These are phyloP conservation scores for Carex cristatella DNA, from an alignment of 176 grass and related monocot species.

Conservation along the genomic window DNA sequence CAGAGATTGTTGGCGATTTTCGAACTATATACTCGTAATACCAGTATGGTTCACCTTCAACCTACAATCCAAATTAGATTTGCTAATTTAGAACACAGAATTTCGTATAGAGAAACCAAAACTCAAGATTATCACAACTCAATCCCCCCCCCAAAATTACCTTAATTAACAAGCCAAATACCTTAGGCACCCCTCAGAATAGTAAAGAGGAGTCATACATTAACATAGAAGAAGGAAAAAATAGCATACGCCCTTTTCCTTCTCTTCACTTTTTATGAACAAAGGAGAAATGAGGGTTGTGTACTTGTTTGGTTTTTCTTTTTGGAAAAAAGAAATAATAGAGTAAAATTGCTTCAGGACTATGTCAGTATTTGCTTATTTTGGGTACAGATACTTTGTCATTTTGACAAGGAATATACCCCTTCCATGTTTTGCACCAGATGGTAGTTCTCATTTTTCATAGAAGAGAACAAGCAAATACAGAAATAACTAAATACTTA, in stretches of 20 bases:
- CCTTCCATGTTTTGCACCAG: not conserved
- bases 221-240: not conserved
- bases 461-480: not conserved
- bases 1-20: slow-evolving; percentile 76
- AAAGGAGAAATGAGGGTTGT: not conserved
- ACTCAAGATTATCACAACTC: too few relatives aligned
- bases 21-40: slow-evolving; percentile 94
- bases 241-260: slow-evolving; percentile 4
- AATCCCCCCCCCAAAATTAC: not conserved
- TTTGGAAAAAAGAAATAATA: not conserved
- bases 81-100: not conserved
- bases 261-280: not conserved
- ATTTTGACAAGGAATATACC: not conserved
- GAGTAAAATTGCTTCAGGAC: not conserved
- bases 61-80: slow-evolving; percentile 37
- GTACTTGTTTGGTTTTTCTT: not conserved
- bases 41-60: slow-evolving; percentile 82
- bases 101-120: not conserved
- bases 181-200: not conserved
- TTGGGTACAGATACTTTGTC: not conserved
- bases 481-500: slow-evolving; percentile 17
- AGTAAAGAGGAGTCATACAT: not conserved
- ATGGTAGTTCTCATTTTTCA: not conserved
- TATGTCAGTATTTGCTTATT: slow-evolving; percentile 11
- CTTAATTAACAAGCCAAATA: not conserved